Percentiles rank a stretch among this genome's conserved stretches.
Conservation (phyloP, 352 stramenopile genomes). For the Phytophthora lateralis region DNA sequence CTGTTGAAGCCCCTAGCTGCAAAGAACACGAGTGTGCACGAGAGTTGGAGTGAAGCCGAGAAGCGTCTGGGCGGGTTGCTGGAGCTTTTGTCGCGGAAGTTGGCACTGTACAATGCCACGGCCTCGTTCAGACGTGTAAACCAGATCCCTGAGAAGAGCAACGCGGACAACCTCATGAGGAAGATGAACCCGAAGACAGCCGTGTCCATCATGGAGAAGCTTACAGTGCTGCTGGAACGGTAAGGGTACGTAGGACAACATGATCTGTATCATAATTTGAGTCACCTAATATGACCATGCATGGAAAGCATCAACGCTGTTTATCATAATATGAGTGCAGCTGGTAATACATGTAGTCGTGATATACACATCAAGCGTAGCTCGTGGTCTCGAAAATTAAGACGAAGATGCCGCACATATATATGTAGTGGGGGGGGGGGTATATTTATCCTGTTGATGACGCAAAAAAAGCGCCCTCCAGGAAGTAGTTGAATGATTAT, state of each 20-base stretch:
- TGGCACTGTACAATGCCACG: slow-evolving; percentile 60
- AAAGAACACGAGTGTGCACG: slow-evolving; percentile 22
- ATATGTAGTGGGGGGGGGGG: too few species aligned
- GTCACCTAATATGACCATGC: slow-evolving; percentile 5
- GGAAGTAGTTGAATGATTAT: too few species aligned
- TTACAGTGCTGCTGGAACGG: slow-evolving; percentile 52
- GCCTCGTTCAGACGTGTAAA: slow-evolving; percentile 35
- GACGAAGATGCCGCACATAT: too few species aligned
- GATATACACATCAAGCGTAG: too few species aligned
- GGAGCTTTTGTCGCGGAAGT: slow-evolving; percentile 60
- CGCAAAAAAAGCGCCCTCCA: too few species aligned
- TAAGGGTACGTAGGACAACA: slow-evolving; percentile 6
- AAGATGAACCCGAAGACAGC: slow-evolving; percentile 77
- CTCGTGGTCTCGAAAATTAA: too few species aligned
- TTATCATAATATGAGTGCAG: too few species aligned
- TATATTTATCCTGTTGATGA: too few species aligned
- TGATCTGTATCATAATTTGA: slow-evolving; percentile 8
- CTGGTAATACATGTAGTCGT: too few species aligned
- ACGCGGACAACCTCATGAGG: slow-evolving; percentile 49
- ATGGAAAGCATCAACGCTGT: too few species aligned
- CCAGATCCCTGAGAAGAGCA: slow-evolving; percentile 33
- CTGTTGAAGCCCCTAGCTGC: slow-evolving; percentile 33
- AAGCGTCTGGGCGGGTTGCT: slow-evolving; percentile 54
- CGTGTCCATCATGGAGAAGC: slow-evolving; percentile 53
- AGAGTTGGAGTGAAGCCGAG: slow-evolving; percentile 61